Base-by-base conservation (phyloP, 75 land plant genomes). In the Chamaecyparis obtusa region DNA sequence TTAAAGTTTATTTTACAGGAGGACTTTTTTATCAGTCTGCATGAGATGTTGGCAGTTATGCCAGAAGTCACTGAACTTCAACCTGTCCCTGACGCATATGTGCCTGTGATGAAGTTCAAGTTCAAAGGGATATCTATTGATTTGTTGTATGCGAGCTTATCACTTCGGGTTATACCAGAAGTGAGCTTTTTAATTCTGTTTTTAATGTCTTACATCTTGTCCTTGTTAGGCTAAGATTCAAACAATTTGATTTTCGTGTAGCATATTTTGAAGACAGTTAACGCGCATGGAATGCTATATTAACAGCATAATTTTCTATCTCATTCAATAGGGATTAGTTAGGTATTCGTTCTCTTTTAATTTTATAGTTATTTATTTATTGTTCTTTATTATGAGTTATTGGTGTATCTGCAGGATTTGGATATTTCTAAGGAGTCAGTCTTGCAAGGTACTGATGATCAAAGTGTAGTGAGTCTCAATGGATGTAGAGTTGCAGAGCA, bases 401-500 rank as follows among this genome's bases (percentile, higher is more conserved):
- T 84, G 67, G 0, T 36, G 16, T 54, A 2, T 77, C 2, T 89
- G 71, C 67, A 92, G 92, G 92, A 92, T 85, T 48, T 92, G 84
- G 92, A 92, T 74, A 92, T 92, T 54, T 89, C 90, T 19, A 86
- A 92, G 83, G 92, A 91, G 57, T 85, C 90, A 76, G 87, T 91
- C 44, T 84, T 92, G 36, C 84, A 88, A 21, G 87, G 85, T 49
- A 84, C 88, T 57, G 93, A 92, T 87, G 93, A 92, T 77, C 92
- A 91, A 60, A 92, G 92, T 83, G 93, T 89, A 33, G 56, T 90
- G 57, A 92, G 93, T 78, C 85, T 92, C 49, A 92, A 91, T 82
- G 93, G 92, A 57, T 92, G 93, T 88, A 83, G 93, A 30, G 93
- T 92, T 55, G 85, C 93, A 36, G 93, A 92, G 46, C 93, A 91